Percentiles rank a stretch among this genome's conserved stretches.
phyloP scores from a whole-genome alignment of 2,329 filamentous ascomycete genomes.

The Fusarium temperatum region DNA sequence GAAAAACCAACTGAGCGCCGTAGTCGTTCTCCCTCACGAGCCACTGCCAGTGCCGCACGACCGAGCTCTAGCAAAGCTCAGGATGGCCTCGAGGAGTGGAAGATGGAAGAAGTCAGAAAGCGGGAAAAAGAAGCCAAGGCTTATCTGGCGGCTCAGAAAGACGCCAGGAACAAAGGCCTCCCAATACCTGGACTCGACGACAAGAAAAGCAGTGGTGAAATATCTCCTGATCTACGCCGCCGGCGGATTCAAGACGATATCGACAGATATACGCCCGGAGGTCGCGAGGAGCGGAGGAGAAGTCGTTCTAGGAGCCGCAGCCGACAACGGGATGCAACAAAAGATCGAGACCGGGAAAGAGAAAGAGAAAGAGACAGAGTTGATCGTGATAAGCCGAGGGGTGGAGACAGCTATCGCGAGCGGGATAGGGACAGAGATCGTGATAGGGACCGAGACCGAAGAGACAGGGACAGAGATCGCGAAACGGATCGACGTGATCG shows the following conservation, averaged over 20 bases:
- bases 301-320: constrained; percentile 50
- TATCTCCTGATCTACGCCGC: constrained; percentile 52
- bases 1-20: constrained; percentile 48
- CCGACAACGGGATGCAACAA: constrained; percentile 45
- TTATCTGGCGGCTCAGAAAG: constrained; percentile 69
- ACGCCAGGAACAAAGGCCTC: constrained; percentile 67
- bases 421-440: constrained; percentile 38
- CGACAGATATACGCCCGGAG: constrained; percentile 59
- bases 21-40: constrained; percentile 57
- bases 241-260: constrained; percentile 42
- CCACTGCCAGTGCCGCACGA: constrained; percentile 48
- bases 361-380: constrained; percentile 21
- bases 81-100: constrained; percentile 64
- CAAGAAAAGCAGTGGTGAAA: constrained; percentile 57
- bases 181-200: constrained; percentile 68
- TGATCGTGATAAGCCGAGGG: constrained; percentile 42
- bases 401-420: constrained; percentile 26
- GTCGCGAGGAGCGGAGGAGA: constrained; percentile 52
- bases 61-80: constrained; percentile 55
- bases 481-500: constrained; percentile 42
- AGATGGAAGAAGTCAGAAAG: constrained; percentile 69
- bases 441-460: constrained; percentile 45
- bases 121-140: constrained; percentile 71
- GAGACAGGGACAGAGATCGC: constrained; percentile 47
- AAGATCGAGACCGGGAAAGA: constrained; percentile 39